Percentiles rank a stretch among this genome's conserved stretches.
Evolutionary conservation across 1,284 basidiomycete genomes (phyloP).

Genomic region (Abortiporus biennis): DNA sequence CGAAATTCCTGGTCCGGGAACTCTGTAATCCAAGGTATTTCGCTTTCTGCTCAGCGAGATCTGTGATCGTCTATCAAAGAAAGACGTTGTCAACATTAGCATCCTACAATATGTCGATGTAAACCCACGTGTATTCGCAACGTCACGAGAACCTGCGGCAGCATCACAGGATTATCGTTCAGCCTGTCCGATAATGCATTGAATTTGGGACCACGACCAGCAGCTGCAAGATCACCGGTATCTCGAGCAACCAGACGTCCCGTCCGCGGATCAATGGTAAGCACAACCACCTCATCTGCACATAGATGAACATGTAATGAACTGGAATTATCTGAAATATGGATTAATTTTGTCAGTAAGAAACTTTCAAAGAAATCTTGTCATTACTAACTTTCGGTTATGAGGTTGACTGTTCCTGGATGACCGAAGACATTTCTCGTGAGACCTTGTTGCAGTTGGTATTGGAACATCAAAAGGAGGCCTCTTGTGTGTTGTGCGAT

Average conservation of each 20-base stretch:
- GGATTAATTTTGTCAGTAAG: constrained; percentile 3
- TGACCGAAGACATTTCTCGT: constrained; percentile 52
- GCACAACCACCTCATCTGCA: constrained; percentile 64
- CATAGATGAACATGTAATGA: constrained; percentile 62
- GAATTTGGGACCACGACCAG: constrained; percentile 61
- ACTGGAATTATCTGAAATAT: constrained; percentile 37
- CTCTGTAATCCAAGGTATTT: constrained; percentile 67
- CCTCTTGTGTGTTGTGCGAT: constrained; percentile 56
- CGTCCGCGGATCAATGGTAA: constrained; percentile 68
- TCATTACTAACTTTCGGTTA: constrained; percentile 40
- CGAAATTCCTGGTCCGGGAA: constrained; percentile 64
- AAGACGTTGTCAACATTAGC: not conserved
- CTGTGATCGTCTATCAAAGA: constrained; percentile 56
- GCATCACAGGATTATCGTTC: constrained; percentile 54
- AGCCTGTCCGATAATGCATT: constrained; percentile 46
- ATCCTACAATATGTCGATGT: too few species aligned
- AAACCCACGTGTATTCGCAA: constrained; percentile 51
- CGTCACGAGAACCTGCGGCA: constrained; percentile 45
- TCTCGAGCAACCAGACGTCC: constrained; percentile 67
- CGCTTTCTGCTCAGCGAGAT: constrained; percentile 70
- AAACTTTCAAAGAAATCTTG: constrained; percentile 8
- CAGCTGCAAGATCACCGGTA: constrained; percentile 68
- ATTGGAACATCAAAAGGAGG: constrained; percentile 49
- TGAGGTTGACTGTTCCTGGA: constrained; percentile 48
- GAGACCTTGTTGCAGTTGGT: constrained; percentile 43